Percentiles rank a stretch among this genome's conserved stretches.
These are phyloP conservation scores for Citrullus colocynthis DNA, from an alignment of 306 rosid species.

Conservation along the genomic window DNA sequence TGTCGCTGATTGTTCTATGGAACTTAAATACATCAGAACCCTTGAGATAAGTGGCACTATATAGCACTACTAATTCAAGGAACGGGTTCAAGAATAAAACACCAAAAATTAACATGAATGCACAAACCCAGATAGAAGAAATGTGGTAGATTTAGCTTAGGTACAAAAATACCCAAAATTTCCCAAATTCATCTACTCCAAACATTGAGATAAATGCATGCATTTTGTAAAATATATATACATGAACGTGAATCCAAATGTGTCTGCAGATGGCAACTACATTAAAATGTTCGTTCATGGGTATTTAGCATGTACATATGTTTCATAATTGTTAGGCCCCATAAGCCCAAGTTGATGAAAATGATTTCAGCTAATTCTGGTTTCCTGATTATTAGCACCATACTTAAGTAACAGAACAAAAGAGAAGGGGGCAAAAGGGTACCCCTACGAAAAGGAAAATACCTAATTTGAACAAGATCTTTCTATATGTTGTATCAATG, in stretches of 20 bases:
- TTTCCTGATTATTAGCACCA: neutral
- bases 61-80: neutral
- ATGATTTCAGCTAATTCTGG: neutral
- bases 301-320: neutral
- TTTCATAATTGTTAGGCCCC: neutral
- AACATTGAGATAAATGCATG: neutral
- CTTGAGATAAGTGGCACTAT: neutral
- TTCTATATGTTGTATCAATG: neutral
- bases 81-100: neutral
- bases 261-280: neutral
- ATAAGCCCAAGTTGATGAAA: neutral
- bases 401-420: neutral
- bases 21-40: conserved; percentile 24
- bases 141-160: neutral
- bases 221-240: neutral
- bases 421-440: no score
- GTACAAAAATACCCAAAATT: neutral
- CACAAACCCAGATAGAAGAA: neutral
- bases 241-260: neutral
- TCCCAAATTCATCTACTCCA: neutral
- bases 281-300: neutral
- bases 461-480: neutral
- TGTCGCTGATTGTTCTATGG: conserved; percentile 78
- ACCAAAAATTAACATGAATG: neutral
- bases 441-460: no score